These are phyloP conservation scores for Boletus sp. DNA, from an alignment of 1,284 basidiomycete species.

Conservation along the genomic window DNA sequence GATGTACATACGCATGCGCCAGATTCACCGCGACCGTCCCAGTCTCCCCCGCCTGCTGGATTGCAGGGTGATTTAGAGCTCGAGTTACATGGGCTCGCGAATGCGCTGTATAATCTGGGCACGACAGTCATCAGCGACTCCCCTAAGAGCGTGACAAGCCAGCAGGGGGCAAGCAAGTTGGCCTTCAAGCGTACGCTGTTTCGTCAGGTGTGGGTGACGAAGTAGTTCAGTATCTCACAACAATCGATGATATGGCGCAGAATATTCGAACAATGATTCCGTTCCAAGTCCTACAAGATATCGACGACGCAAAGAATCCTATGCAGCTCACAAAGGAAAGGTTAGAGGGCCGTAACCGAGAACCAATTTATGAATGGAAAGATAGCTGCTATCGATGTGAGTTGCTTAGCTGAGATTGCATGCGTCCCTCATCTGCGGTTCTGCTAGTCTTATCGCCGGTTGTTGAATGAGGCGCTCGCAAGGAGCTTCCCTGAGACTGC, in stretches of 20 bases:
- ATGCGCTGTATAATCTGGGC: constrained; percentile 71
- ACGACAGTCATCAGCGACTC: constrained; percentile 75
- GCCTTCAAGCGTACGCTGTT: constrained; percentile 60
- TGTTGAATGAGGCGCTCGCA: constrained; percentile 32
- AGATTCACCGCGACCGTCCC: constrained; percentile 66
- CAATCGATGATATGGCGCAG: constrained; percentile 62
- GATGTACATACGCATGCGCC: constrained; percentile 41
- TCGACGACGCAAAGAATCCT: constrained; percentile 75
- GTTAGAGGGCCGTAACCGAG: constrained; percentile 76
- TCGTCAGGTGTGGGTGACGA: constrained; percentile 65
- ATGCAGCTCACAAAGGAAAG: constrained; percentile 74
- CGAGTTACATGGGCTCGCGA: constrained; percentile 69
- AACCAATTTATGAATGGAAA: constrained; percentile 91
- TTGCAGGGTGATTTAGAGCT: constrained; percentile 68
- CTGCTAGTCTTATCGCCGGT: constrained; percentile 31
- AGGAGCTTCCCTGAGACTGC: constrained; percentile 33
- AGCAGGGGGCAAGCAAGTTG: constrained; percentile 65
- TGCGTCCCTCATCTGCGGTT: background rate
- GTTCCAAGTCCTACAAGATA: constrained; percentile 66
- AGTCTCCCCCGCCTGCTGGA: constrained; percentile 65
- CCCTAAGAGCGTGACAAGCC: constrained; percentile 67
- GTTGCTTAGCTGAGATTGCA: constrained; percentile 20
- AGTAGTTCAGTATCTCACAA: constrained; percentile 58
- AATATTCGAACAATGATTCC: constrained; percentile 61
- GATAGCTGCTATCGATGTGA: constrained; percentile 67